phyloP scores from a whole-genome alignment of 495 filamentous ascomycete species.

The Penicillium samsonianum region DNA sequence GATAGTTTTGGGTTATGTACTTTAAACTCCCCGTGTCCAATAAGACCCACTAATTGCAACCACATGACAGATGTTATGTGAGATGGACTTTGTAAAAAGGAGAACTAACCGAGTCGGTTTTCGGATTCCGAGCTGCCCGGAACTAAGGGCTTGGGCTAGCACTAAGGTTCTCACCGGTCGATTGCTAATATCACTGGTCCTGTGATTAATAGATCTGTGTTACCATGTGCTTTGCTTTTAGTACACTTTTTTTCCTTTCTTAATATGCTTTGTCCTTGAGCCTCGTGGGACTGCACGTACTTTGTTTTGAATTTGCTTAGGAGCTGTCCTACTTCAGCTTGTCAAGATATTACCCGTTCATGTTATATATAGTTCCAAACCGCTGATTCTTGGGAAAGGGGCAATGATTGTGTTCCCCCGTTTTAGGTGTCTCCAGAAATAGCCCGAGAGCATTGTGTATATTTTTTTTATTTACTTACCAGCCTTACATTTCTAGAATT shows the following conservation, averaged over 20 bases:
- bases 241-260: not conserved
- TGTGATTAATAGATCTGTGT: not conserved
- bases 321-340: not conserved
- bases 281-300: not conserved
- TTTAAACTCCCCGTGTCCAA: conserved; percentile 13
- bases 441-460: not conserved
- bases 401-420: not conserved
- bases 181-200: not conserved
- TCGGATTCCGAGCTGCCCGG: not conserved
- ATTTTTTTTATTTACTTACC: not conserved
- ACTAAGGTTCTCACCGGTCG: conserved; percentile 12
- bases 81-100: conserved; percentile 2
- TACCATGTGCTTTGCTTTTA: conserved; percentile 2
- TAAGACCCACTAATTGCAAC: conserved; percentile 1
- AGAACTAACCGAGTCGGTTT: not conserved
- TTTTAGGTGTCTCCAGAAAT: not conserved
- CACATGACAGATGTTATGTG: conserved; percentile 9
- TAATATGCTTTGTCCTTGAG: not conserved
- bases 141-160: conserved; percentile 6
- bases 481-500: not conserved
- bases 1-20: conserved; percentile 10
- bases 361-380: not conserved
- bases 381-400: not conserved
- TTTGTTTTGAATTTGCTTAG: not conserved
- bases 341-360: not conserved